Evolutionary conservation across 2,329 filamentous ascomycete species (phyloP), one percentile per base, ranked within the genome.

Genomic region (Fusarium sp.): DNA sequence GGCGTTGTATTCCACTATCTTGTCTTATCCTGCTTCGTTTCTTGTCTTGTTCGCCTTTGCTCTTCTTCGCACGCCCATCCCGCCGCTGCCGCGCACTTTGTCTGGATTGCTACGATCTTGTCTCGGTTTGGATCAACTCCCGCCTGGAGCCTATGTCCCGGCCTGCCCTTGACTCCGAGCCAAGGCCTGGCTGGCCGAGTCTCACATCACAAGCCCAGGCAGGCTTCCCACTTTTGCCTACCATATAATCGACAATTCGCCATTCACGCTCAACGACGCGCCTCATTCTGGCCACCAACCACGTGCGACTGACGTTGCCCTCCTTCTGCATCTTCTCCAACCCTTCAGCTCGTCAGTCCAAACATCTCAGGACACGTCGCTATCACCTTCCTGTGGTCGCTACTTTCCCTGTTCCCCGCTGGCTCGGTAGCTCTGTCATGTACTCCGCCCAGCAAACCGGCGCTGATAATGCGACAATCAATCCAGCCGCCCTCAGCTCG

Each of bases 381-480:
- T 85, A 82, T 83, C 83, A 81, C 81, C 77, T 73, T 62, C 59
- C 61, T 58, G 63, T 71, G 51, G 68, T 72, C 67, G 71, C 70
- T 64, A 63, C 57, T 73, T 50, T 57, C 48, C 59, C 59, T 54
- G 60, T 66, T 70, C 58, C 71, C 65, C 63, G 61, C 69, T 76
- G 72, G 69, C 64, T 72, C 70, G 72, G 70, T 67, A 71, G 69
- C 60, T 73, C 60, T 73, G 76, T 68, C 76, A 81, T 81, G 80
- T 80, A 81, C 77, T 77, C 78, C 68, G 77, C 74, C 64, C 79
- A 74, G 81, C 87, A 90, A 81, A 91, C 90, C 85, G 89, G 89
- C 82, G 91, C 92, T 87, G 91, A 93, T 80, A 91, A 91, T 85
- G 92, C 92, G 80, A 97, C 93, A 79, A 96, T 97, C 86, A 93